phyloP scores from a whole-genome alignment of 208 protist species.

The Endotrypanum monterogeii region DNA sequence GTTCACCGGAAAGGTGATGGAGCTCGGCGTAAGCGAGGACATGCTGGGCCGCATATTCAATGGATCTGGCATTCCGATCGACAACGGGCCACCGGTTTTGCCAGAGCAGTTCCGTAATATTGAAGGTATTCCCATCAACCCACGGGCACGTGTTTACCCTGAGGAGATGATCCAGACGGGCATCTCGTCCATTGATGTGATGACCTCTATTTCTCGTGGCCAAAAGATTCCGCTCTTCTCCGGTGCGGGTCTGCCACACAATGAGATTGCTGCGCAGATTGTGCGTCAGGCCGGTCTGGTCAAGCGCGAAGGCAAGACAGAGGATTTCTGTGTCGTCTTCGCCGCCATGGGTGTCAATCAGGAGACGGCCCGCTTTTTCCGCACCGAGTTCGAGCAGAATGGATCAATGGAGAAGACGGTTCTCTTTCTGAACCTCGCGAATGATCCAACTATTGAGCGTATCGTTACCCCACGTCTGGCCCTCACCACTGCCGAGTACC shows the following conservation, averaged over 20 bases:
- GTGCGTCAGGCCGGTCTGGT: constrained; percentile 99
- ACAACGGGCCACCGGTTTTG: constrained; percentile 97
- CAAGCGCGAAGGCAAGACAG: constrained; percentile 86
- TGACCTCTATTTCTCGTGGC: constrained; percentile 99
- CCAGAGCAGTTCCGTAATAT: constrained; percentile 99
- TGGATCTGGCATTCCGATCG: constrained; percentile 99
- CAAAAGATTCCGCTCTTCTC: constrained; percentile 99
- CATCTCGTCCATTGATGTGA: constrained; percentile 99
- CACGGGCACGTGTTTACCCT: constrained; percentile 98
- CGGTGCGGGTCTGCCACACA: constrained; percentile 99
- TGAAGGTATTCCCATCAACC: constrained; percentile 99
- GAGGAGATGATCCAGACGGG: constrained; percentile 99
- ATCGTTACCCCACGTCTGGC: constrained; percentile 99
- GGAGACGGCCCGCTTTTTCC: constrained; percentile 99
- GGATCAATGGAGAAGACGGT: constrained; percentile 98
- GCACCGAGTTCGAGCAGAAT: constrained; percentile 99
- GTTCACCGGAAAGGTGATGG: constrained; percentile 99
- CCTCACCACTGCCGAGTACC: constrained; percentile 99
- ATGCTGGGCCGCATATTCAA: constrained; percentile 99
- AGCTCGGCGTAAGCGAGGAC: constrained; percentile 98
- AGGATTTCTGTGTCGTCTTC: constrained; percentile 99
- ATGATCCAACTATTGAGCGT: constrained; percentile 99
- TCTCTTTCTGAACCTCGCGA: constrained; percentile 99
- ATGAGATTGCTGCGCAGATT: constrained; percentile 99
- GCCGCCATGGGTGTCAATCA: constrained; percentile 99